Conservation (phyloP, 495 filamentous ascomycete genomes). For the Apodospora peruviana region DNA sequence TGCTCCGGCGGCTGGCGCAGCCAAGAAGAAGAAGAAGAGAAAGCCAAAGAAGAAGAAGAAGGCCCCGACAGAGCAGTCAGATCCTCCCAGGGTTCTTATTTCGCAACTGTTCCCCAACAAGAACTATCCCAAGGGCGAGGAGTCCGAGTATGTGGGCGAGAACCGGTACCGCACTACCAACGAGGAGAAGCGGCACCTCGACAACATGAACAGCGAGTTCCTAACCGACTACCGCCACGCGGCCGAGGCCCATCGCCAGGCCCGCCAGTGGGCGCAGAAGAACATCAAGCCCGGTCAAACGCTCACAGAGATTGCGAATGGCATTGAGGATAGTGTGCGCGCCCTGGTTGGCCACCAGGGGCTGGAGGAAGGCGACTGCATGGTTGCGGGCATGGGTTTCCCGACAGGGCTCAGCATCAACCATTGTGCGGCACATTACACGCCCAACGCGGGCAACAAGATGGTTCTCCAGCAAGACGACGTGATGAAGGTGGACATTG, state of each 20-base stretch:
- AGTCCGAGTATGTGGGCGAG: conserved; percentile 70
- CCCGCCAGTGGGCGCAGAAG: conserved; percentile 75
- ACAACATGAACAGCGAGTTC: conserved; percentile 79
- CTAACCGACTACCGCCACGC: conserved; percentile 80
- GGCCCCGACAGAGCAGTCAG: conserved; percentile 64
- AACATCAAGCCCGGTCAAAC: conserved; percentile 76
- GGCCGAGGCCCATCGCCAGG: conserved; percentile 83
- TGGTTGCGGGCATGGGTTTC: conserved; percentile 82
- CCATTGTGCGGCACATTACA: conserved; percentile 85
- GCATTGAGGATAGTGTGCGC: conserved; percentile 80
- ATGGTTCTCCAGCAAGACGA: conserved; percentile 72
- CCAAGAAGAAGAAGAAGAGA: conserved; percentile 70
- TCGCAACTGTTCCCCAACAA: conserved; percentile 70
- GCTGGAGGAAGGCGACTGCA: conserved; percentile 70
- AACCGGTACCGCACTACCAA: conserved; percentile 76
- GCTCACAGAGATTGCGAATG: conserved; percentile 75
- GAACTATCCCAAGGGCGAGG: conserved; percentile 73
- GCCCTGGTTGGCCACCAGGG: conserved; percentile 73
- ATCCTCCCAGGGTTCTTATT: conserved; percentile 70
- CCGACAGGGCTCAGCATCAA: conserved; percentile 83
- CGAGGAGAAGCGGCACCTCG: conserved; percentile 83
- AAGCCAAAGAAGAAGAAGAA: conserved; percentile 83
- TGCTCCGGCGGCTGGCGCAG: conserved; percentile 34
- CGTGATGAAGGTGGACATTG: conserved; percentile 92
- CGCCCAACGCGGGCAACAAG: conserved; percentile 87